A percentile compares a stretch with the other conserved stretches of the same genome.
phyloP scores from a whole-genome alignment of 192 early-diverging fungal genomes.

The Entomortierella beljakovae region DNA sequence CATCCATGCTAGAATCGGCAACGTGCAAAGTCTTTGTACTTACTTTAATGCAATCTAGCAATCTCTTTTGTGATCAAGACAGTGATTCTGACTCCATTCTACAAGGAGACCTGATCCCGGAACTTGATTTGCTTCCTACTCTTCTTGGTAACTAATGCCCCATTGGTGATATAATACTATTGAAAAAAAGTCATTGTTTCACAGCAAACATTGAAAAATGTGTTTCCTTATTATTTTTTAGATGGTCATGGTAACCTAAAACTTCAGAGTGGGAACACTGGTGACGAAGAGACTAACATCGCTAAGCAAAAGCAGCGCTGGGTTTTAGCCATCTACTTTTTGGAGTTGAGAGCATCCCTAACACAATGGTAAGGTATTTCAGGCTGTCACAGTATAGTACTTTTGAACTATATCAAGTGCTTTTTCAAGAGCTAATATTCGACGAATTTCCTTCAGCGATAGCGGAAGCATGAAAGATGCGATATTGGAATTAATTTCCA shows the following conservation, averaged over 20 bases:
- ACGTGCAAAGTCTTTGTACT: background rate
- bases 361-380: background rate
- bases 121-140: background rate
- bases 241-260: too few relatives aligned
- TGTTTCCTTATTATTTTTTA: too few relatives aligned
- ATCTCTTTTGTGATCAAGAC: background rate
- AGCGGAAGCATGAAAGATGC: background rate
- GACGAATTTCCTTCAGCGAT: background rate
- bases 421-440: background rate
- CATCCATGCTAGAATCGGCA: background rate
- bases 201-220: too few relatives aligned
- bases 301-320: background rate
- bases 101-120: background rate
- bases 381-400: background rate
- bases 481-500: background rate
- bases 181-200: too few relatives aligned
- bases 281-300: background rate
- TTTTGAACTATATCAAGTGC: too few relatives aligned
- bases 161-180: too few relatives aligned
- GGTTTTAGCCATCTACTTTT: background rate
- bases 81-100: background rate
- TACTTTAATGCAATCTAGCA: background rate
- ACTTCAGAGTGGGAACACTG: too few relatives aligned
- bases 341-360: background rate
- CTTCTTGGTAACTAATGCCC: constrained; percentile 1